Base-by-base conservation (phyloP, 495 filamentous ascomycete species). In the Penicillium turbatum region DNA sequence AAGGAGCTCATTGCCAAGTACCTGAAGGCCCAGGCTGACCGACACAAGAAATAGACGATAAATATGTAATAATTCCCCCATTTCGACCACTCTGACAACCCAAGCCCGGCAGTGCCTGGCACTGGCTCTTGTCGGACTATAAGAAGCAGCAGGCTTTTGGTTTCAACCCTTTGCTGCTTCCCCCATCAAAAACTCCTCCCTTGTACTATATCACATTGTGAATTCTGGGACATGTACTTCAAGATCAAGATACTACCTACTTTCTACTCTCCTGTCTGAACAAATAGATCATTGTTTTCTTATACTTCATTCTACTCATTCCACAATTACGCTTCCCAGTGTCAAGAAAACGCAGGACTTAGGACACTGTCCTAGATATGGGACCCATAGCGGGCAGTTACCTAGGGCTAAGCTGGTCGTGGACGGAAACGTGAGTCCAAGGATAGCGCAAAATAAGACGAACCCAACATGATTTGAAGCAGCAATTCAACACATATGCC, bases 1-100 rank as follows among this genome's bases (percentile, higher is more conserved):
- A 96, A 88, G 72, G 95, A 97, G 70, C 77, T 99, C 44, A 75
- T 97, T 31, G 83, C 84, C 51, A 90, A 92, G 76, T 82, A 96
- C 74, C 73, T 92, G 69, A 95, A 96, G 81, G 86, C 86, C 66
- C 81, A 87, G 64, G 85, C 84, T 54, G 86, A 85, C 54, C 85
- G 86, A 69, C 80, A 85, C 60, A 87, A 86, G 73, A 82, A 82
- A 73, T 85, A 72, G 74, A 60, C 53, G 49, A 57, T 49, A 49
- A 50, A 32, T 53, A 26, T 60, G 57, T 63, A 67, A 64, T 65
- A 46, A 49, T 50, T 45, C 45, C 36, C 16, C 38, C 42, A 19
- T 27, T 39, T 42, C 42, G 41, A 48, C 35, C 44, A 36, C 51
- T 21, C 38, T 30, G 13, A 27, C 24, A 30, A 45, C 11, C 36